Conservation (phyloP, 1,284 basidiomycete genomes). For the Ganoderma sinense region DNA sequence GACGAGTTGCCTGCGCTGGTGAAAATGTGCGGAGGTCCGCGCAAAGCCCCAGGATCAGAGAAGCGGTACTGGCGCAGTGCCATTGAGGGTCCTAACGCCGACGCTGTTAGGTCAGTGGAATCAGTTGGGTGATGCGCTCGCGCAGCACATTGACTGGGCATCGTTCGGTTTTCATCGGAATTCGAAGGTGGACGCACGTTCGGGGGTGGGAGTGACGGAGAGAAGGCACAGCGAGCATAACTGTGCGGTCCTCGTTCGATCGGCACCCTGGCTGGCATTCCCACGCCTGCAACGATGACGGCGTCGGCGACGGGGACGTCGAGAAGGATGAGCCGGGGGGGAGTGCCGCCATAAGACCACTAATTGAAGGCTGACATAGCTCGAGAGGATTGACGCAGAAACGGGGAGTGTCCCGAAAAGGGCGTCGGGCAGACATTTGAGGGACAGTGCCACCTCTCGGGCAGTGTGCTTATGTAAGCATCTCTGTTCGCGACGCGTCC, state of each 20-base stretch:
- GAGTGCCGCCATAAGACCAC: not conserved
- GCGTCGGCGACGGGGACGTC: not conserved
- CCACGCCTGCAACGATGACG: not conserved
- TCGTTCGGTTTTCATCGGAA: not conserved
- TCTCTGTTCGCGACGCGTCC: constrained; percentile 30
- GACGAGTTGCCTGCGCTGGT: not conserved
- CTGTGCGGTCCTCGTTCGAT: not conserved
- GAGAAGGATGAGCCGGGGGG: not conserved
- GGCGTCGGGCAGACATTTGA: constrained; percentile 1
- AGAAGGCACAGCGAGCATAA: constrained; percentile 1
- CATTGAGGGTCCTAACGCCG: constrained; percentile 2
- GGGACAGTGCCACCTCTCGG: constrained; percentile 17
- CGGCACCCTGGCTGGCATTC: not conserved
- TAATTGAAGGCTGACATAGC: not conserved
- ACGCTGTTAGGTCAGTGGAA: constrained; percentile 9
- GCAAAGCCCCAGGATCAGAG: constrained; percentile 5
- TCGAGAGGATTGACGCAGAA: not conserved
- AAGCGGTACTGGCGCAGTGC: constrained; percentile 2
- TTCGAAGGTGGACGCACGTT: constrained; percentile 13
- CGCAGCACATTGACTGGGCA: not conserved
- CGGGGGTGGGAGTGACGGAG: constrained; percentile 11
- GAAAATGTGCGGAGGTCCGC: constrained; percentile 2
- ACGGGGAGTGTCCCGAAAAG: not conserved
- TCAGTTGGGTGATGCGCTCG: constrained; percentile 9
- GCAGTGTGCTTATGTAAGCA: constrained; percentile 22